Percentiles rank a stretch among this genome's conserved stretches.
phyloP scores from a whole-genome alignment of 495 filamentous ascomycete species.

The Hypoxylon perforatum region DNA sequence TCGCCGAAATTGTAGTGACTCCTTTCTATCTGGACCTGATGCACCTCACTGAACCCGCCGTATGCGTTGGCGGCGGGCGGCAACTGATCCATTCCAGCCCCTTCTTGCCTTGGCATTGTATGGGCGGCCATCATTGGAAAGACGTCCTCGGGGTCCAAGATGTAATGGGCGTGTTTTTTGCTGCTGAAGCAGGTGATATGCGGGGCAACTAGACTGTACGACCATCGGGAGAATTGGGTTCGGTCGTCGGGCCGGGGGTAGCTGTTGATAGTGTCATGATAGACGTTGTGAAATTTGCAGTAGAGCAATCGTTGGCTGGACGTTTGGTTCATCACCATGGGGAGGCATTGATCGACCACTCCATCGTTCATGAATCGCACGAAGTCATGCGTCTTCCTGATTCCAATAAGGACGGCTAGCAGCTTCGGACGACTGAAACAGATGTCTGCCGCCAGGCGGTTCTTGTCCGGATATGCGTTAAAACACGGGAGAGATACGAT shows the following conservation, averaged over 20 bases:
- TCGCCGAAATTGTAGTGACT: slow-evolving; percentile 23
- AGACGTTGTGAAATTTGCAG: slow-evolving; percentile 8
- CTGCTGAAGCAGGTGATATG: slow-evolving; percentile 2
- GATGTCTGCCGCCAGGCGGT: slow-evolving; percentile 7
- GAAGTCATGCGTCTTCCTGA: slow-evolving; percentile 3
- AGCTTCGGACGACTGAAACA: slow-evolving; percentile 13
- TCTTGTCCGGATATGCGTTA: neutral
- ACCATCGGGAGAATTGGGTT: slow-evolving; percentile 16
- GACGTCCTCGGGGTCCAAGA: slow-evolving; percentile 14
- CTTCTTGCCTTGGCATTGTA: neutral
- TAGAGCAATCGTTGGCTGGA: neutral
- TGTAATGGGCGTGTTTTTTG: slow-evolving; percentile 20
- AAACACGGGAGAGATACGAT: slow-evolving; percentile 10
- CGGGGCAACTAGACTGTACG: slow-evolving; percentile 20
- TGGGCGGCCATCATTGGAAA: slow-evolving; percentile 13
- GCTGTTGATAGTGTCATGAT: slow-evolving; percentile 7
- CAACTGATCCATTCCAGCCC: neutral
- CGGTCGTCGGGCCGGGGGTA: neutral
- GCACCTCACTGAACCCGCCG: slow-evolving; percentile 33
- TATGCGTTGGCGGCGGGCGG: neutral
- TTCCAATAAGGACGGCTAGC: slow-evolving; percentile 21
- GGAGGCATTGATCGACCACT: slow-evolving; percentile 29
- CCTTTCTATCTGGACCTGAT: slow-evolving; percentile 19
- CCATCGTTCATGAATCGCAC: slow-evolving; percentile 22
- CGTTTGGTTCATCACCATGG: slow-evolving; percentile 1